Evolutionary conservation across 2,329 filamentous ascomycete genomes (phyloP).

Genomic region (Exophiala sp.): DNA sequence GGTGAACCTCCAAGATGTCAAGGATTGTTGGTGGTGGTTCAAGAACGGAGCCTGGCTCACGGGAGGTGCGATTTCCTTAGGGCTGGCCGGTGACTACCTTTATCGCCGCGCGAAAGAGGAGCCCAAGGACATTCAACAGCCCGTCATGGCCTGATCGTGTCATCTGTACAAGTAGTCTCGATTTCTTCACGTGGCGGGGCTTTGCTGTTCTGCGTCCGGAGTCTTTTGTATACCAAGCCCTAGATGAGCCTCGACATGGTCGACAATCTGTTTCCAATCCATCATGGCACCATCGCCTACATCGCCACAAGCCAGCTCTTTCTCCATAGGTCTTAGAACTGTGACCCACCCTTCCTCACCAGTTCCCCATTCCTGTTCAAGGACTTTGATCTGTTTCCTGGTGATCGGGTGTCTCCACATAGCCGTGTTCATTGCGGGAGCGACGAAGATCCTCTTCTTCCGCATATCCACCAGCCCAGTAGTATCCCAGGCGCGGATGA

Average conservation of each 20-base stretch:
- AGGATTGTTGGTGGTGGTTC: constrained; percentile 61
- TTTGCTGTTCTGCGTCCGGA: neutral
- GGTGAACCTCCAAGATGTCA: constrained; percentile 52
- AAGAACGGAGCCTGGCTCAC: constrained; percentile 57
- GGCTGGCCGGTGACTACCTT: constrained; percentile 52
- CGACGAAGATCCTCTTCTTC: constrained; percentile 66
- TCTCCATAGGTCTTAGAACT: constrained; percentile 66
- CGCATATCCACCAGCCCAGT: constrained; percentile 52
- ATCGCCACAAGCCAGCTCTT: constrained; percentile 78
- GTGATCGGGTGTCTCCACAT: constrained; percentile 90
- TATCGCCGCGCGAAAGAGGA: constrained; percentile 22
- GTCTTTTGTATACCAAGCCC: constrained; percentile 1
- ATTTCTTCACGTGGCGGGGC: neutral
- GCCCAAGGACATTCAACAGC: constrained; percentile 1
- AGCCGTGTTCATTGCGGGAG: constrained; percentile 78
- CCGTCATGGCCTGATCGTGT: constrained; percentile 6
- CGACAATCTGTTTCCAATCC: constrained; percentile 70
- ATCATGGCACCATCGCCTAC: constrained; percentile 76
- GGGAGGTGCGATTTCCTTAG: constrained; percentile 53
- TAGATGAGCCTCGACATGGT: constrained; percentile 17
- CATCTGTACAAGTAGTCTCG: constrained; percentile 12
- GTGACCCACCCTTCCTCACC: constrained; percentile 56
- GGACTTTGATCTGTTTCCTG: constrained; percentile 59
- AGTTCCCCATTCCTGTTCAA: constrained; percentile 69
- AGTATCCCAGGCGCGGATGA: constrained; percentile 83